Evolutionary conservation across 2,329 filamentous ascomycete genomes (phyloP), one percentile per base, ranked within the genome.

Genomic region (Diaporthe australafricana): DNA sequence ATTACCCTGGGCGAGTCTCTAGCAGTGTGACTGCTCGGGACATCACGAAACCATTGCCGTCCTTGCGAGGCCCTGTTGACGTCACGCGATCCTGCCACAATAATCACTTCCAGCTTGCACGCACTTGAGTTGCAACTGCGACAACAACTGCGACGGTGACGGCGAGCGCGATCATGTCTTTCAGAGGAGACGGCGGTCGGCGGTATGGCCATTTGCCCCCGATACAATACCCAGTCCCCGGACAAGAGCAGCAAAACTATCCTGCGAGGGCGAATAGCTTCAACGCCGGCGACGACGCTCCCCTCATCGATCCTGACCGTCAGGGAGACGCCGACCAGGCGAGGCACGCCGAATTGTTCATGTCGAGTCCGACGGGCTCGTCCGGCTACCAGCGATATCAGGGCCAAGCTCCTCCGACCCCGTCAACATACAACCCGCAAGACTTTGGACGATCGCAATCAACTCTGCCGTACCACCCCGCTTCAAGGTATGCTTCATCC

Each of bases 241-340:
- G 81, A 72, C 84, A 81, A 74, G 81, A 83, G 53, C 81, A 83
- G 72, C 78, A 81, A 60, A 71, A 78, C 47, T 83, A 84, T 75
- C 81, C 84, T 7, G 79, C 79, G 53, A 87, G 93, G 75, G 88
- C 90, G 75, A 88, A 89, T 62, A 96, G 92, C 84, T 95, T 94
- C 84, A 91, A 94, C 80, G 90, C 87, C 75, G 93, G 92, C 75
- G 94, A 96, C 80, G 93, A 96, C 80, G 84, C 86, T 60, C 82
- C 84, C 62, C 89, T 90, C 76, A 86, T 88, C 76, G 79, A 82
- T 67, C 79, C 78, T 75, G 62, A 77, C 72, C 71, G 74, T 63
- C 63, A 75, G 76, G 76, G 81, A 45, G 60, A 35, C 3, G 17
- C 38, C 20, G 71, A 70, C 20, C 62, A 38, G 25, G 45, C 80